Evolutionary conservation across 108 stramenopile genomes (phyloP).

Genomic region (Chaetoceros tenuissimus): DNA sequence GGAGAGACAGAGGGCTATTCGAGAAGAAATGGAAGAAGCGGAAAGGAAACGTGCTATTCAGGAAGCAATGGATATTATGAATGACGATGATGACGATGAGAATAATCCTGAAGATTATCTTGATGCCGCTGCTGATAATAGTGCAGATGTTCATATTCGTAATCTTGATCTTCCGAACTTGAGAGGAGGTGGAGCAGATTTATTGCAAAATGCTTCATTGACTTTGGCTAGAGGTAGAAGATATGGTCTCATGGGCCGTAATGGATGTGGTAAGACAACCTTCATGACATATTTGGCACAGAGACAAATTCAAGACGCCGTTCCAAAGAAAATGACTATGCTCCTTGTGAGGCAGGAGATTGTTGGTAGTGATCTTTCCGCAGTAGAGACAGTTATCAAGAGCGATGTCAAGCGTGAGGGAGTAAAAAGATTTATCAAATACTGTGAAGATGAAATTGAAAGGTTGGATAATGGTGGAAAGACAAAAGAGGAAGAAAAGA

Average conservation of each 20-base stretch:
- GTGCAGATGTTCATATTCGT: constrained; percentile 40
- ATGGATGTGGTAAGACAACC: constrained; percentile 87
- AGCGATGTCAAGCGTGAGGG: constrained; percentile 61
- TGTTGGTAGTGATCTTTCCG: constrained; percentile 49
- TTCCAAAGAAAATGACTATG: constrained; percentile 59
- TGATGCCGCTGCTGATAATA: constrained; percentile 30
- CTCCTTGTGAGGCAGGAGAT: constrained; percentile 65
- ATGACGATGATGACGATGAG: constrained; percentile 14
- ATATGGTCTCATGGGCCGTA: constrained; percentile 86
- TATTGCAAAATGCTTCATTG: constrained; percentile 63
- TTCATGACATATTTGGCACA: constrained; percentile 16
- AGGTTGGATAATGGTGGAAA: constrained; percentile 33
- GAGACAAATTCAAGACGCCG: constrained; percentile 28
- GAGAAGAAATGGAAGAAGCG: constrained; percentile 44
- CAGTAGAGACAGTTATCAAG: constrained; percentile 58
- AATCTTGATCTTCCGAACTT: constrained; percentile 35
- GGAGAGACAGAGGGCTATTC: constrained; percentile 42
- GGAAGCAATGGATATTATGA: constrained; percentile 37
- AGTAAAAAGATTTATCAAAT: constrained; percentile 45
- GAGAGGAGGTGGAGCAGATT: constrained; percentile 46
- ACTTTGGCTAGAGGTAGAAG: constrained; percentile 51
- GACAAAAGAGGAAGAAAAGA: neutral
- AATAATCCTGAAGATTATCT: constrained; percentile 11
- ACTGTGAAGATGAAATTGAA: constrained; percentile 30
- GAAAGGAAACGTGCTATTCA: constrained; percentile 50